Percentiles rank a stretch among this genome's conserved stretches.
Conservation (phyloP, 2,329 filamentous ascomycete species). For the Penicillium sp. region DNA sequence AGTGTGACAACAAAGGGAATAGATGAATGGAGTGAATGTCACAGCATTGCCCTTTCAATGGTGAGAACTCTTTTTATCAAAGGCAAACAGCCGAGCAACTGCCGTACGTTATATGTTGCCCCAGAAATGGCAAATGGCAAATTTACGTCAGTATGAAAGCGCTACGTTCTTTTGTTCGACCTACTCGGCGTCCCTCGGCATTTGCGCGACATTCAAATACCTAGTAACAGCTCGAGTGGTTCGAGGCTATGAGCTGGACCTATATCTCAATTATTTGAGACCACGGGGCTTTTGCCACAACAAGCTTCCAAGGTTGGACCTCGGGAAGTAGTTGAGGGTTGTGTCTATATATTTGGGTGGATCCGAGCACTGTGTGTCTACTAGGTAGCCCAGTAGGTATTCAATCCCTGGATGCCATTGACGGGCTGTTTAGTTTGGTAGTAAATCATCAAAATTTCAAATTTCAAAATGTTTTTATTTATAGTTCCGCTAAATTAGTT, state of each 20-base stretch:
- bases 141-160: conserved; percentile 23
- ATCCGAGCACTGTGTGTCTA: too few relatives aligned
- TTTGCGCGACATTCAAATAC: neutral
- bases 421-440: too few relatives aligned
- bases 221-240: neutral
- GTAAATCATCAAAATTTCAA: too few relatives aligned
- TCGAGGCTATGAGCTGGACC: too few relatives aligned
- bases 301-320: too few relatives aligned
- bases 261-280: too few relatives aligned
- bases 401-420: too few relatives aligned
- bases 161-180: neutral
- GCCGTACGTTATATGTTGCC: conserved; percentile 10
- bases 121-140: conserved; percentile 15
- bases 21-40: neutral
- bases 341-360: too few relatives aligned
- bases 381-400: too few relatives aligned
- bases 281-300: too few relatives aligned
- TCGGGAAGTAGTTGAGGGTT: too few relatives aligned
- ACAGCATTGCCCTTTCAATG: neutral
- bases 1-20: neutral
- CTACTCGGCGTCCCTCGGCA: neutral
- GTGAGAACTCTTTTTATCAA: neutral
- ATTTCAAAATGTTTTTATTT: too few relatives aligned
- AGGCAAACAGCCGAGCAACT: neutral
- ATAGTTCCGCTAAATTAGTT: neutral